These are phyloP conservation scores for Lentinula novae-zelandiae DNA, from an alignment of 1,284 basidiomycete species.

Conservation along the genomic window DNA sequence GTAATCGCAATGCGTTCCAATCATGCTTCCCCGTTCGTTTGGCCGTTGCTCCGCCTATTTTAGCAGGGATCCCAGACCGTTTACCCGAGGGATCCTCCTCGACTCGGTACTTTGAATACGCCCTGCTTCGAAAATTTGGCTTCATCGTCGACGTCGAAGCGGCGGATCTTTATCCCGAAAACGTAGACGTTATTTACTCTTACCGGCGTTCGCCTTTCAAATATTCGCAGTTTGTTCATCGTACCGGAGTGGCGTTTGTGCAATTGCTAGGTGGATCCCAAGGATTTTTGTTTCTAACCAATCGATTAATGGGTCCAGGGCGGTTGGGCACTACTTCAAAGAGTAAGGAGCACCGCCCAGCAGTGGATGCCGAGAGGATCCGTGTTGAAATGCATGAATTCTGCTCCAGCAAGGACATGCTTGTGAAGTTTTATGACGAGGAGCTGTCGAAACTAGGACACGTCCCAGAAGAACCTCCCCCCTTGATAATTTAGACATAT, in stretches of 20 bases:
- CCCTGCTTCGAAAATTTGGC: slow-evolving; percentile 70
- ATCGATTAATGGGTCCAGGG: slow-evolving; percentile 72
- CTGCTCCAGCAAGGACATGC: slow-evolving; percentile 53
- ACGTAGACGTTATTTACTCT: slow-evolving; percentile 84
- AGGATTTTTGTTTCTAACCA: slow-evolving; percentile 87
- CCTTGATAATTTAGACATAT: slow-evolving; percentile 40
- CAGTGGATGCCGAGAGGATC: slow-evolving; percentile 54
- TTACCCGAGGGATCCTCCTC: slow-evolving; percentile 64
- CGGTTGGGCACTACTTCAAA: slow-evolving; percentile 53
- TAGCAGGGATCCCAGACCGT: slow-evolving; percentile 65
- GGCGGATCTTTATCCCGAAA: slow-evolving; percentile 68
- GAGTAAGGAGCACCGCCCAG: slow-evolving; percentile 46
- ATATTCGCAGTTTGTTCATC: slow-evolving; percentile 88
- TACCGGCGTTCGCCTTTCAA: slow-evolving; percentile 78
- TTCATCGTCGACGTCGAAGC: slow-evolving; percentile 90
- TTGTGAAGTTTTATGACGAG: slow-evolving; percentile 71
- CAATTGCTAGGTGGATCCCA: slow-evolving; percentile 77
- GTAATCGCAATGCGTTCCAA: slow-evolving; percentile 82
- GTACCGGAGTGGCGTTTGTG: slow-evolving; percentile 82
- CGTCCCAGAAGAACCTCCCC: slow-evolving; percentile 58
- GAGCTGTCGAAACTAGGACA: slow-evolving; percentile 50
- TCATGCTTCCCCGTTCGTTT: slow-evolving; percentile 81
- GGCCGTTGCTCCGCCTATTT: slow-evolving; percentile 67
- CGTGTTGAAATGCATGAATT: slow-evolving; percentile 60
- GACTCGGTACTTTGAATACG: slow-evolving; percentile 77